Evolutionary conservation across 2,329 filamentous ascomycete genomes (phyloP).

Genomic region (Paecilomyces formosus): DNA sequence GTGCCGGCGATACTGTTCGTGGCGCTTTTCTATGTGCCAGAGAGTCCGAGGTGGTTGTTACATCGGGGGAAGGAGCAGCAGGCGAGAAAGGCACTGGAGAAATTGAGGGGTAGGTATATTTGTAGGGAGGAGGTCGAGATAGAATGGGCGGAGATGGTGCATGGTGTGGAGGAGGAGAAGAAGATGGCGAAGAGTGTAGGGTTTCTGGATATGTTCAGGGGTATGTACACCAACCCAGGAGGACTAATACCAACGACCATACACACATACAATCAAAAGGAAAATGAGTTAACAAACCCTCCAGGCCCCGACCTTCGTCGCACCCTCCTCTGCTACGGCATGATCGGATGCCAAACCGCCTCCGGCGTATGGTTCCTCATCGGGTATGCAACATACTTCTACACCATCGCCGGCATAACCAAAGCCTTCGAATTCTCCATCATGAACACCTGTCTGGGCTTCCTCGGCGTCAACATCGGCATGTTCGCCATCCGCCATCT

Average conservation of each 20-base stretch:
- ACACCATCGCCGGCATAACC: constrained; percentile 36
- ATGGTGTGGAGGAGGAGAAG: constrained; percentile 10
- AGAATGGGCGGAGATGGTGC: constrained; percentile 10
- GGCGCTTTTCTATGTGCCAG: constrained; percentile 19
- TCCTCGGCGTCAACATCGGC: constrained; percentile 43
- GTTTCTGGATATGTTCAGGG: constrained; percentile 10
- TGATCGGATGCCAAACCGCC: constrained; percentile 40
- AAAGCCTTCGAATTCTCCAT: constrained; percentile 44
- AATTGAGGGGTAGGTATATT: constrained; percentile 18
- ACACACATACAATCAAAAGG: too few species aligned
- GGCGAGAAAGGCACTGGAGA: constrained; percentile 28
- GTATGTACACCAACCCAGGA: not conserved
- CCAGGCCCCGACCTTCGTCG: constrained; percentile 41
- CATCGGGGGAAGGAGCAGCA: constrained; percentile 17
- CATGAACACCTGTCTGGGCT: constrained; percentile 44
- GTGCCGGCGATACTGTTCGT: constrained; percentile 14
- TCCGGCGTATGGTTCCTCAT: constrained; percentile 46
- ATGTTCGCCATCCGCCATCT: constrained; percentile 43
- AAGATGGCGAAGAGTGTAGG: constrained; percentile 4
- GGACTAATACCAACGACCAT: not conserved
- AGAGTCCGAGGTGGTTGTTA: constrained; percentile 19
- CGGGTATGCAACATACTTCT: constrained; percentile 45
- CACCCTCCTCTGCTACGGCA: constrained; percentile 44
- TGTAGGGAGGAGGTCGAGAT: constrained; percentile 4
- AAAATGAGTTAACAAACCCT: not conserved